Evolutionary conservation across 805 yeast genomes (phyloP).

Genomic region (Candida silvatica): DNA sequence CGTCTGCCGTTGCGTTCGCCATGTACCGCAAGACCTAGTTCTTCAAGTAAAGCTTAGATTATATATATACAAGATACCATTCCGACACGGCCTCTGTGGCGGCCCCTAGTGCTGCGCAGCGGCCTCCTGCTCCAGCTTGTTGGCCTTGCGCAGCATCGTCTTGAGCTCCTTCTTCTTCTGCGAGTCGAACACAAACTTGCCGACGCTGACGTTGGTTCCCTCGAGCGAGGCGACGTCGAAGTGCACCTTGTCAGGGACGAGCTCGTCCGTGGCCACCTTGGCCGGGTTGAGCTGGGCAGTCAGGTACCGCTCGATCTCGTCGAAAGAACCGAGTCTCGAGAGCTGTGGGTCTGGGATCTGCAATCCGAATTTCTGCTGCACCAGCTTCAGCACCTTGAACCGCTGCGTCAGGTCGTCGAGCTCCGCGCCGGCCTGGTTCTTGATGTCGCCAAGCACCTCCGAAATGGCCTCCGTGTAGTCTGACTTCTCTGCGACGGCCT

Average conservation of each 20-base stretch:
- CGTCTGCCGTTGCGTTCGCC: too few species aligned
- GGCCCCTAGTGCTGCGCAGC: too few species aligned
- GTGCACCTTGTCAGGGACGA: conserved; percentile 64
- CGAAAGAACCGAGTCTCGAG: conserved; percentile 31
- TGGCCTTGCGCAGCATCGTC: conserved; percentile 32
- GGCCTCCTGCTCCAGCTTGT: conserved; percentile 16
- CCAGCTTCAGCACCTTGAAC: conserved; percentile 38
- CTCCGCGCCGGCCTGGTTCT: conserved; percentile 2
- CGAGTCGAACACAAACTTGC: conserved; percentile 37
- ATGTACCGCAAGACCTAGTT: too few species aligned
- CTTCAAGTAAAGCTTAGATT: too few species aligned
- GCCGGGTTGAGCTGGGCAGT: conserved; percentile 27
- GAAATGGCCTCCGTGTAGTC: conserved; percentile 9
- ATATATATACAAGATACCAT: too few species aligned
- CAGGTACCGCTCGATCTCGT: conserved; percentile 30
- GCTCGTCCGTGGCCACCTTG: conserved; percentile 44
- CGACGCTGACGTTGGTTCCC: conserved; percentile 50
- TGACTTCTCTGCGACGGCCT: conserved; percentile 3
- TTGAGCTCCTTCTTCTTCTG: conserved; percentile 37
- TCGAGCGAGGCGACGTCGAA: conserved; percentile 45
- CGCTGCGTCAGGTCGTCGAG: conserved; percentile 38
- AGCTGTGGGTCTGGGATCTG: conserved; percentile 45
- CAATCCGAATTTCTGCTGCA: conserved; percentile 41
- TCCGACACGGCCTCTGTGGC: too few species aligned
- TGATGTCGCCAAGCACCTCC: conserved; percentile 11